Conservation (phyloP, 305 asterid genomes). For the Solanum chacoense region DNA sequence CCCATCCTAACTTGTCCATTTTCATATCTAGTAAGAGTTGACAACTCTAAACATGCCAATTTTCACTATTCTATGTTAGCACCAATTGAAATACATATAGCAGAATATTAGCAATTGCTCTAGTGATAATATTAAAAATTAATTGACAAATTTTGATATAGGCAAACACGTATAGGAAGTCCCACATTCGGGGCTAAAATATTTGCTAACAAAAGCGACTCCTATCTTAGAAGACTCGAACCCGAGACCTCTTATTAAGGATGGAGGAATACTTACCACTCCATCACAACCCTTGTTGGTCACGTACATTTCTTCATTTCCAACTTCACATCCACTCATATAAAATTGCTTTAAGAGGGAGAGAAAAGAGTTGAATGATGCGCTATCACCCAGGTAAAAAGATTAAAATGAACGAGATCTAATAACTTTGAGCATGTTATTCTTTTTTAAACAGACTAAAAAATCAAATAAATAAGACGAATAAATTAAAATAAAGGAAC, state of each 20-base stretch:
- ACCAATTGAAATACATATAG: neutral
- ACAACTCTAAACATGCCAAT: too few species aligned
- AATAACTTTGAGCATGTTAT: neutral
- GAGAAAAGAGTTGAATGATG: neutral
- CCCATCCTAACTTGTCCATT: too few species aligned
- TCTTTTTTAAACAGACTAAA: neutral
- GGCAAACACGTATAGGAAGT: neutral
- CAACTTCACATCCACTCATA: neutral
- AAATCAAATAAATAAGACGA: neutral
- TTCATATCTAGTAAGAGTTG: too few species aligned
- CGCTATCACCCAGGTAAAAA: too few species aligned
- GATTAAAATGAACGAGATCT: neutral
- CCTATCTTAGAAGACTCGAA: neutral
- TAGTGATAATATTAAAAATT: neutral
- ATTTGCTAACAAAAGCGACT: neutral
- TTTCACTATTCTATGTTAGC: neutral
- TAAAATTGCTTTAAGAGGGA: neutral
- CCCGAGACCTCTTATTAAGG: neutral
- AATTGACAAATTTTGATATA: too few species aligned
- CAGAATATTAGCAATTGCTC: neutral
- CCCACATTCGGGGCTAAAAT: neutral
- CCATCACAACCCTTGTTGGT: neutral
- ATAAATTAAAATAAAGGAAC: too few species aligned
- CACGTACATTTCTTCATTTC: neutral
- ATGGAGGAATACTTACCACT: neutral